A percentile compares a stretch with the other conserved stretches of the same genome.
Evolutionary conservation across 345 rosid genomes (phyloP).

Genomic region (Rubroshorea leprosula): DNA sequence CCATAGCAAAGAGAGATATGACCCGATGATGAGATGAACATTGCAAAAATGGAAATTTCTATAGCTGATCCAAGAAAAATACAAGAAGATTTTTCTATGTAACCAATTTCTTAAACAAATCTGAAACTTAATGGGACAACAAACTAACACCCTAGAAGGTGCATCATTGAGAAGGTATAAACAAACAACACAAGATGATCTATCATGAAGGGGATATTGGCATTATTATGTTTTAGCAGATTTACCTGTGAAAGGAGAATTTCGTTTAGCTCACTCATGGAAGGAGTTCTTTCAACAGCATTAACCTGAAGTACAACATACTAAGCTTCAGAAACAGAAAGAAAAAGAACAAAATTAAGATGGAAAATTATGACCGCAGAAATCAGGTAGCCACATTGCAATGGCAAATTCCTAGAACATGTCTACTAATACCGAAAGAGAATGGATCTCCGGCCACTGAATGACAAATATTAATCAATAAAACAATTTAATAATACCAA

Average conservation of each 20-base stretch:
- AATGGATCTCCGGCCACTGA: too few species aligned
- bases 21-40: too few species aligned
- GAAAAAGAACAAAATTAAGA: neutral
- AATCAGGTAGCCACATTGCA: too few species aligned
- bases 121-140: constrained; percentile 1
- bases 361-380: too few species aligned
- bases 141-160: neutral
- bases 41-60: too few species aligned
- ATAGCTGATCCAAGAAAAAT: too few species aligned
- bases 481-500: too few species aligned
- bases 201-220: constrained; percentile 7
- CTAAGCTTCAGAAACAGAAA: constrained; percentile 17
- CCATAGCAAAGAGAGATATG: too few species aligned
- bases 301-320: constrained; percentile 51
- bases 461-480: too few species aligned
- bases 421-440: too few species aligned
- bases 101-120: neutral
- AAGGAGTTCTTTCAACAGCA: constrained; percentile 90
- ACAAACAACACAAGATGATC: neutral
- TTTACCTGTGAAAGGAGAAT: constrained; percentile 84
- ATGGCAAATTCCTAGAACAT: too few species aligned
- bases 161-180: neutral
- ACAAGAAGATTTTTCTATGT: neutral
- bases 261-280: constrained; percentile 95
- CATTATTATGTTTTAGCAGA: constrained; percentile 6